phyloP scores from a whole-genome alignment of 2,329 filamentous ascomycete species.

The Clonostachys sp. region DNA sequence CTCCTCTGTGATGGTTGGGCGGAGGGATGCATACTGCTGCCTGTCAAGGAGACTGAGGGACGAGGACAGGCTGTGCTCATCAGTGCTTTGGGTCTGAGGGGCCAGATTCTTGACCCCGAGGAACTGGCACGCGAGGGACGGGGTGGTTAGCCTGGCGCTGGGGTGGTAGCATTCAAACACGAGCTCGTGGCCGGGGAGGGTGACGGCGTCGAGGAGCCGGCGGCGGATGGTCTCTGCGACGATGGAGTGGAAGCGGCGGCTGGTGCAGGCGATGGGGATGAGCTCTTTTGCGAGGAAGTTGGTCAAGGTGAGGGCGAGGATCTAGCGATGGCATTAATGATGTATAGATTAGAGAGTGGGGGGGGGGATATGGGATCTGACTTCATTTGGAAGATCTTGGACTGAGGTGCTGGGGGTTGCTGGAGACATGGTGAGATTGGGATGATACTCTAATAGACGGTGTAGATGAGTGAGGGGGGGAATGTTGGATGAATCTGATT shows the following conservation, averaged over 20 bases:
- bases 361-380: no score
- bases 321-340: slow-evolving; percentile 20
- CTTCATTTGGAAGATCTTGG: no score
- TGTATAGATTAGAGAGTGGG: no score
- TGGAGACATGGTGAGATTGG: no score
- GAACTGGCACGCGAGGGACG: slow-evolving; percentile 63
- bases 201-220: slow-evolving; percentile 43
- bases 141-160: slow-evolving; percentile 61
- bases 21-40: slow-evolving; percentile 64
- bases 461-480: no score
- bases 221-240: slow-evolving; percentile 60
- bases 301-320: slow-evolving; percentile 45
- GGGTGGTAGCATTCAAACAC: slow-evolving; percentile 79
- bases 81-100: neutral
- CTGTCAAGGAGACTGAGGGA: slow-evolving; percentile 42
- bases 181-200: slow-evolving; percentile 44
- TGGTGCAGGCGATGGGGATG: slow-evolving; percentile 53
- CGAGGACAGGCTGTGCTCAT: slow-evolving; percentile 11
- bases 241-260: slow-evolving; percentile 58
- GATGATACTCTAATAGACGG: no score
- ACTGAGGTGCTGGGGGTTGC: no score
- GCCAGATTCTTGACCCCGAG: slow-evolving; percentile 43
- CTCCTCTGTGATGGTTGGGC: slow-evolving; percentile 55
- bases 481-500: no score
- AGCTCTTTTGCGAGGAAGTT: slow-evolving; percentile 43